These are phyloP conservation scores for Cokeromyces recurvatus DNA, from an alignment of 371 early-diverging fungal species.

Conservation along the genomic window DNA sequence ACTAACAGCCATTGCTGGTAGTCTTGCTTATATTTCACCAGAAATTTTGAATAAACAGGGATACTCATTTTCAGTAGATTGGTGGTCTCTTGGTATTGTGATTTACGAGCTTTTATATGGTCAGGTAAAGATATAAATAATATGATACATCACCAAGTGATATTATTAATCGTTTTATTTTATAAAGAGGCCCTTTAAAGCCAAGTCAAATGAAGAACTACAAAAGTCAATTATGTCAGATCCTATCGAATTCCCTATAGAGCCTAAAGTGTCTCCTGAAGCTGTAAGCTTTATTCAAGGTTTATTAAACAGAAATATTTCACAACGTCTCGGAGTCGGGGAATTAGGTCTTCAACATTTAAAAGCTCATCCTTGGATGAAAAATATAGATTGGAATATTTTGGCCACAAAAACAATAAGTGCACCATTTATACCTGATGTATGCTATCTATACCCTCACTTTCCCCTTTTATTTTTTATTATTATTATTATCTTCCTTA, in stretches of 20 bases:
- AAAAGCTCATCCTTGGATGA: slow-evolving; percentile 60
- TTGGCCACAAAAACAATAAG: slow-evolving; percentile 47
- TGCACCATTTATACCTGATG: slow-evolving; percentile 71
- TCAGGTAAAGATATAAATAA: slow-evolving; percentile 5
- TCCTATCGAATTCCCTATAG: slow-evolving; percentile 55
- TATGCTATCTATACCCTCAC: slow-evolving; percentile 16
- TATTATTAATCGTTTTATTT: neutral
- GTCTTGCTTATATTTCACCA: slow-evolving; percentile 79
- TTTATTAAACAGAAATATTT: slow-evolving; percentile 54
- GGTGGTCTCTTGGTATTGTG: slow-evolving; percentile 91
- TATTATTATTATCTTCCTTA: neutral
- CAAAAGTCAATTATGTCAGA: slow-evolving; percentile 60
- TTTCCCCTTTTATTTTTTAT: too few relatives aligned
- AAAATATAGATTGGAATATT: slow-evolving; percentile 51
- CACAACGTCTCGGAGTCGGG: slow-evolving; percentile 53
- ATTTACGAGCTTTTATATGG: slow-evolving; percentile 52
- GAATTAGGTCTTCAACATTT: slow-evolving; percentile 47
- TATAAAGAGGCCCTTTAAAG: slow-evolving; percentile 83
- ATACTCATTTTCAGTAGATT: slow-evolving; percentile 73
- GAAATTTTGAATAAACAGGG: slow-evolving; percentile 73
- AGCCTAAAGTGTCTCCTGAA: slow-evolving; percentile 42
- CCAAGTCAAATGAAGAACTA: slow-evolving; percentile 71
- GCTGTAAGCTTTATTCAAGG: slow-evolving; percentile 54
- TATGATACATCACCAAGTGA: too few relatives aligned
- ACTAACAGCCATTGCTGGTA: slow-evolving; percentile 69